A percentile compares a stretch with the other conserved stretches of the same genome.
Conservation (phyloP, 202 grass and related monocot genomes). For the Digitaria exilis region DNA sequence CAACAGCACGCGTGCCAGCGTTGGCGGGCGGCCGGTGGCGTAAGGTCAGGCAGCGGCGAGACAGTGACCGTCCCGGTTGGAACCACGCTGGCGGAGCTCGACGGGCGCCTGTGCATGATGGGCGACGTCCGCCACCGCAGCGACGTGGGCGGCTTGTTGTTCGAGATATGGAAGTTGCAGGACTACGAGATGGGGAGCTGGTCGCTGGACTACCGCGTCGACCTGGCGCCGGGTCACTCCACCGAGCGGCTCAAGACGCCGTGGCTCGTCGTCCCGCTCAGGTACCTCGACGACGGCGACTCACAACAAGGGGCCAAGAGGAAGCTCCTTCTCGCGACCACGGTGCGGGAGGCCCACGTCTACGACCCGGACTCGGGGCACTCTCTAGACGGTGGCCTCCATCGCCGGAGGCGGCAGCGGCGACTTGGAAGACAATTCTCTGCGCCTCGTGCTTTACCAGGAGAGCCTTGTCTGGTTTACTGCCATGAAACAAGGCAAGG, state of each 20-base stretch:
- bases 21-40: neutral
- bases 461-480: neutral
- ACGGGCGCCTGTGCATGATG: neutral
- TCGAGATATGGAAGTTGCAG: neutral
- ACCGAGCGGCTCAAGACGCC: neutral
- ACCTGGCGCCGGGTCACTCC: neutral
- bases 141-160: neutral
- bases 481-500: neutral
- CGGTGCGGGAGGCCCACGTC: neutral
- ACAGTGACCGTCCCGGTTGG: neutral
- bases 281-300: neutral
- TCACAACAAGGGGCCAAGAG: neutral
- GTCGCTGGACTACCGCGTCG: slow-evolving; percentile 6
- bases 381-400: neutral
- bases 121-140: neutral
- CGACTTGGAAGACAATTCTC: neutral
- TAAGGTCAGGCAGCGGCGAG: neutral
- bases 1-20: neutral
- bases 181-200: too few relatives aligned
- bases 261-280: neutral
- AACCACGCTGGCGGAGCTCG: neutral
- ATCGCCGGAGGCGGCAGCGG: too few relatives aligned
- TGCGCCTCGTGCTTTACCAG: neutral
- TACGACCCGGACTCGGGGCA: neutral
- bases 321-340: neutral